Conservation (phyloP, 2,329 filamentous ascomycete species). For the Nigrograna mackinnonii region DNA sequence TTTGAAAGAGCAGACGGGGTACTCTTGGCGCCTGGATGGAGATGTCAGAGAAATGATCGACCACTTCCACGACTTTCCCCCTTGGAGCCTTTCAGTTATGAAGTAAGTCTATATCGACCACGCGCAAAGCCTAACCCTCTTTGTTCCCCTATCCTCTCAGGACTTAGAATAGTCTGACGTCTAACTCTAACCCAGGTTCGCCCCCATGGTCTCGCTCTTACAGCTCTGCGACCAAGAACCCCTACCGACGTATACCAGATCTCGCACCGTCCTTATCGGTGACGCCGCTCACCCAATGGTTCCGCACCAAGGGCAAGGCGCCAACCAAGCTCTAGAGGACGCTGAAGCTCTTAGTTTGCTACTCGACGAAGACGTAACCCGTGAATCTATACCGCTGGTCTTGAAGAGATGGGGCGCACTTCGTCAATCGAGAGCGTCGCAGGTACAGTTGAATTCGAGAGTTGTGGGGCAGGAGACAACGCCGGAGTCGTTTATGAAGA, state of each 20-base stretch:
- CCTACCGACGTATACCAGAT: slow-evolving; percentile 18
- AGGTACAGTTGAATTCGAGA: slow-evolving; percentile 6
- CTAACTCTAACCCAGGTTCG: too few species aligned
- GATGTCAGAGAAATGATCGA: not conserved
- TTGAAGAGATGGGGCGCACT: slow-evolving; percentile 6
- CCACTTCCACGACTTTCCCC: not conserved
- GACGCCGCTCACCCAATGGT: slow-evolving; percentile 61
- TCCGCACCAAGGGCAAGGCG: slow-evolving; percentile 57
- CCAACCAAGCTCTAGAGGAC: slow-evolving; percentile 59
- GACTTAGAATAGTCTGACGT: too few species aligned
- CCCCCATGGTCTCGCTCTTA: too few species aligned
- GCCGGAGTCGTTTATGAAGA: not conserved
- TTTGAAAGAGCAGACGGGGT: not conserved
- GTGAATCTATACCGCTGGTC: slow-evolving; percentile 4
- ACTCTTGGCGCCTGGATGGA: not conserved
- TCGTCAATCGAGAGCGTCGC: slow-evolving; percentile 3
- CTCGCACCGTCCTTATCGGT: slow-evolving; percentile 56
- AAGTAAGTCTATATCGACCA: too few species aligned
- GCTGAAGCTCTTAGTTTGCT: slow-evolving; percentile 45
- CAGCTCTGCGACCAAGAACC: slow-evolving; percentile 8
- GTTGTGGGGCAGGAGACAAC: not conserved
- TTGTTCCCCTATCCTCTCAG: too few species aligned
- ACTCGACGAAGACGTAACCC: not conserved
- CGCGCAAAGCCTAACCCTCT: too few species aligned
- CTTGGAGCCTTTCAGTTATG: not conserved